Evolutionary conservation across 75 land plant genomes (phyloP).

Genomic region (Selaginella tamariscina): DNA sequence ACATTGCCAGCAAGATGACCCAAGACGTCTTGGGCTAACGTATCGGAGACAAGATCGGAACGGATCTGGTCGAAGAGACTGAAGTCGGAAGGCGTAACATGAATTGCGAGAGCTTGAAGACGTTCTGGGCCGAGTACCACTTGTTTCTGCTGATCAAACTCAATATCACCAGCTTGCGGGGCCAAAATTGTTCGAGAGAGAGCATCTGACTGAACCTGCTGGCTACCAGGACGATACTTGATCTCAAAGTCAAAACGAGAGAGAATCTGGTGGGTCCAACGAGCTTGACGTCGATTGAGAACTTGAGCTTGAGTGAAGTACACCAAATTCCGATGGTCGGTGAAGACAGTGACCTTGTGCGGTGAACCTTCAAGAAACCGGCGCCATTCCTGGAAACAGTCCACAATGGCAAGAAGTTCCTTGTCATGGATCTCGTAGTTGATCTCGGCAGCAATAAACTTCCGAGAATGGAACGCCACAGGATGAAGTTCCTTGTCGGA

Average conservation of each 20-base stretch:
- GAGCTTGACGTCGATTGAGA: constrained; percentile 18
- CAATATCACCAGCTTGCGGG: constrained; percentile 2
- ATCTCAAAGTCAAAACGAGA: constrained; percentile 8
- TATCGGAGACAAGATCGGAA: constrained; percentile 1
- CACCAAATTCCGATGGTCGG: constrained; percentile 14
- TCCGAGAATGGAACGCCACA: constrained; percentile 20
- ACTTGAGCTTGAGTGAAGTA: constrained; percentile 17
- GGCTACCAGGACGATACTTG: constrained; percentile 8
- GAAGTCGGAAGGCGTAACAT: constrained; percentile 1
- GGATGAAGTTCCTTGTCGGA: constrained; percentile 16
- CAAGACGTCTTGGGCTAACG: neutral
- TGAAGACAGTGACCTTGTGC: constrained; percentile 14
- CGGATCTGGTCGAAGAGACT: neutral
- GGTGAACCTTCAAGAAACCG: constrained; percentile 19
- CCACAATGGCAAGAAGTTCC: constrained; percentile 20
- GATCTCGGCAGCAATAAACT: constrained; percentile 1
- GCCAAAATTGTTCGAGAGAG: constrained; percentile 7
- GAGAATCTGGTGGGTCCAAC: constrained; percentile 4
- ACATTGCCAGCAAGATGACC: constrained; percentile 1
- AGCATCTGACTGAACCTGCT: constrained; percentile 7
- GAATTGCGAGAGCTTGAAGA: constrained; percentile 1
- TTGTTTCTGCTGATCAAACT: constrained; percentile 10
- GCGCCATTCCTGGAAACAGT: constrained; percentile 19
- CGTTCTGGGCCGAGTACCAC: constrained; percentile 4
- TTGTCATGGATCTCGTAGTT: constrained; percentile 15